Percentiles rank a stretch among this genome's conserved stretches.
Evolutionary conservation across 2,329 filamentous ascomycete genomes (phyloP).

Genomic region (Claviceps capensis): DNA sequence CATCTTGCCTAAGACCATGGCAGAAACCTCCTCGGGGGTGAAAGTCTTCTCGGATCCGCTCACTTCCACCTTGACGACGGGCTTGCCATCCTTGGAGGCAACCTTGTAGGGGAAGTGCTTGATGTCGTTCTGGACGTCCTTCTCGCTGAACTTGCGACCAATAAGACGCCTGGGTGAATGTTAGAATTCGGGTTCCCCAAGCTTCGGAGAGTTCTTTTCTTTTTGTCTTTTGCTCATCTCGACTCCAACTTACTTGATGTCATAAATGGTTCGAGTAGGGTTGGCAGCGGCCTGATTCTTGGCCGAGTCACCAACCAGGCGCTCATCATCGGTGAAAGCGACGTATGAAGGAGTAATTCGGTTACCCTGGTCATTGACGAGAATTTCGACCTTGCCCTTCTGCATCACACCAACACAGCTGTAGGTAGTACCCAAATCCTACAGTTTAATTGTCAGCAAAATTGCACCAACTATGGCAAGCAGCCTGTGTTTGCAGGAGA

Average conservation of each 20-base stretch:
- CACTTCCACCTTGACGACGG: conserved; percentile 64
- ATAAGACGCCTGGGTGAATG: conserved; percentile 55
- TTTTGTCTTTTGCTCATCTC: too few species aligned
- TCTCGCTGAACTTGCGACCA: conserved; percentile 70
- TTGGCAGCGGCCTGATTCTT: conserved; percentile 88
- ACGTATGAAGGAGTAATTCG: conserved; percentile 92
- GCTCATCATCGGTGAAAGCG: conserved; percentile 92
- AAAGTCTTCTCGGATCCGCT: conserved; percentile 53
- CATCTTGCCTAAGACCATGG: conserved; percentile 76
- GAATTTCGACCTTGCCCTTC: conserved; percentile 87
- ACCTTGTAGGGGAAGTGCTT: conserved; percentile 99
- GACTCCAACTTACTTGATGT: conserved; percentile 57
- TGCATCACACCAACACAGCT: conserved; percentile 93
- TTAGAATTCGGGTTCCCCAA: background rate
- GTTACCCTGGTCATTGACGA: conserved; percentile 94
- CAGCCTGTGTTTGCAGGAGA: background rate
- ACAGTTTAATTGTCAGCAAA: conserved; percentile 1
- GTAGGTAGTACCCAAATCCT: conserved; percentile 79
- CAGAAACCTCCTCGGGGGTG: conserved; percentile 68
- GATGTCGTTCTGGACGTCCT: conserved; percentile 80
- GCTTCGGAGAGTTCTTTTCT: background rate
- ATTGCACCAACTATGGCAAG: background rate
- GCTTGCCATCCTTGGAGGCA: conserved; percentile 78
- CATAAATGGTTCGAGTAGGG: conserved; percentile 62
- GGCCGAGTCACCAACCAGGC: conserved; percentile 90